phyloP scores from a whole-genome alignment of 108 stramenopile species.

The Tribonema minus region DNA sequence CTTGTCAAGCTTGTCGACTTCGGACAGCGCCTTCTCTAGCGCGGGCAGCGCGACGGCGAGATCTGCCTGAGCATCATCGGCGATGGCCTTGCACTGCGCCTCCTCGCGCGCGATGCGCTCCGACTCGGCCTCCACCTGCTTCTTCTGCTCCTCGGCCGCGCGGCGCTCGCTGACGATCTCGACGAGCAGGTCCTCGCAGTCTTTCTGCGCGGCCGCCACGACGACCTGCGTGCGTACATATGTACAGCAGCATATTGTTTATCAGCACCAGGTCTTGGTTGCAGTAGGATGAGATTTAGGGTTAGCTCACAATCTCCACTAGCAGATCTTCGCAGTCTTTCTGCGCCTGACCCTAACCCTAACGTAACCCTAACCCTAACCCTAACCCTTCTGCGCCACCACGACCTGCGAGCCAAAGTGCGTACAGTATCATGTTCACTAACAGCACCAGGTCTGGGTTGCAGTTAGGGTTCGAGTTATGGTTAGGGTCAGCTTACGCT shows the following conservation, averaged over 20 bases:
- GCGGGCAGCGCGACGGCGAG: conserved; percentile 62
- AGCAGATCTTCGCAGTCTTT: conserved; percentile 65
- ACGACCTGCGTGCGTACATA: too few species aligned
- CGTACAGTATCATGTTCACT: too few species aligned
- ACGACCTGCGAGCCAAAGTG: too few species aligned
- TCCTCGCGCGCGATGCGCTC: conserved; percentile 59
- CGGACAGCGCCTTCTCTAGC: conserved; percentile 64
- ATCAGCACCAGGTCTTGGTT: too few species aligned
- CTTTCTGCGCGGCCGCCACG: conserved; percentile 56
- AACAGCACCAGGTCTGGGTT: too few species aligned
- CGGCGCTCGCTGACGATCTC: conserved; percentile 60
- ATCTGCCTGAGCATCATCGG: conserved; percentile 62
- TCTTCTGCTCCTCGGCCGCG: conserved; percentile 61
- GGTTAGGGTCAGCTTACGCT: too few species aligned
- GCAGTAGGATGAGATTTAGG: too few species aligned
- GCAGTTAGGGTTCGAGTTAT: too few species aligned
- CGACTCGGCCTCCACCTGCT: conserved; percentile 60
- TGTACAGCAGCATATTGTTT: too few species aligned
- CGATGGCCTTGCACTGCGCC: conserved; percentile 59
- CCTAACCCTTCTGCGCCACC: too few species aligned
- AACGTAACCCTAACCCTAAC: too few species aligned
- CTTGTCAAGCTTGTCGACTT: conserved; percentile 69
- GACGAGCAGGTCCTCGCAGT: conserved; percentile 64
- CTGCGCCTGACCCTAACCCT: too few species aligned
- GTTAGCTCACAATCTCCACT: conserved; percentile 62